Base-by-base conservation (phyloP, 139 green algal genomes). In the Asterochloris sp. region DNA sequence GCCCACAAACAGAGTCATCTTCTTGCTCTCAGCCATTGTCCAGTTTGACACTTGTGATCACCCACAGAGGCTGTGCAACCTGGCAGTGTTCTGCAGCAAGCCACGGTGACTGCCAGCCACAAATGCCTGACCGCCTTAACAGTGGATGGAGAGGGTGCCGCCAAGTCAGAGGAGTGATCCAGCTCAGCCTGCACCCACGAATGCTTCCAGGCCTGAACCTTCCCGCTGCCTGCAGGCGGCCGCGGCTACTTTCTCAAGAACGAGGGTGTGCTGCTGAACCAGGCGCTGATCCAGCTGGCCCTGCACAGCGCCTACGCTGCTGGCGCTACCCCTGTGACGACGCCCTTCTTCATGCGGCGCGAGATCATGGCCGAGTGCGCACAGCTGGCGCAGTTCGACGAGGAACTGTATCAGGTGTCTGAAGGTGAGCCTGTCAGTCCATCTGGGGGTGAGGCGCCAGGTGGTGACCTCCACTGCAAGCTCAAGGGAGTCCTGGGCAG, bases 371-470 rank as follows among this genome's bases (percentile, higher is more conserved):
- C 92, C 10, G 94, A 98, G 87, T 99, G 95, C 86, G 97, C 97
- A n/a, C 97, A 99, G 94, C 93, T 99, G 62, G 87, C 83, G 63
- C 94, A 99, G 88, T 99, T 99, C 85, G 97, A 99, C 80, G 97
- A 99, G 73, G 95, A 99, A 90, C 93, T 99, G 71, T 99, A 99
- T 91, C 93, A 95, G 82, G 92, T 97, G n/a, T 88, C 88, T 28
- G 87, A 54, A 6, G 38, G 86, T 83, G 78, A 12, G 84, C 11
- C 29, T 26, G 6, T 8, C 66, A 4, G 66, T 2, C 2, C 6
- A 6, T 54, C 38, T 54, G 38, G 38, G 38, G 38, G 38, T 54
- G 38, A 54, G 2, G 66, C 2, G 19, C 66, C 66, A 26, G 66
- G 21, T 26, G 66, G 66, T 8, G 19, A 8, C 66, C 66, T 73